Percentiles rank a stretch among this genome's conserved stretches.
Evolutionary conservation across 2,329 filamentous ascomycete genomes (phyloP).

Genomic region (Colletotrichum sp.): DNA sequence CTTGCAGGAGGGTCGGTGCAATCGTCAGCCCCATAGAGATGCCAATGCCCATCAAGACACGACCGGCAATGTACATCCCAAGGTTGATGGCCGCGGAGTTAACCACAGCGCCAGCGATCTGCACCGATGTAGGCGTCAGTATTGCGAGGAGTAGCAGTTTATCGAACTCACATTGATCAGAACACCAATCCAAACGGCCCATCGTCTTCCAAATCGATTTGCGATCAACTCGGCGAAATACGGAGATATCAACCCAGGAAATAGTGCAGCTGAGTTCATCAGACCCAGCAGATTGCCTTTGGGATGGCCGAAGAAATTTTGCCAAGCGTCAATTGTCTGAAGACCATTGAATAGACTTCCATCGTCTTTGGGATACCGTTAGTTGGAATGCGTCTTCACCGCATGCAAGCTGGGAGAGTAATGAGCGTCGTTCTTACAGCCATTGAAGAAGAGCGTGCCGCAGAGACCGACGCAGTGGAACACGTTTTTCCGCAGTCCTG

Average conservation of each 20-base stretch:
- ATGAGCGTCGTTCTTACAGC: not conserved
- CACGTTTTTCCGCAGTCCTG: not conserved
- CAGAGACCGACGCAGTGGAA: not conserved
- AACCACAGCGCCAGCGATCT: not conserved
- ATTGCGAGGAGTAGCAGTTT: not conserved
- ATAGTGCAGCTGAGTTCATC: not conserved
- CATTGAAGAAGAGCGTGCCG: not conserved
- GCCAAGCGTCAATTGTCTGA: not conserved
- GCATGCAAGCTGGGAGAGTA: not conserved
- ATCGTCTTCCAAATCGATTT: not conserved
- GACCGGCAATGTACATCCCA: not conserved
- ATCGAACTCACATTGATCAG: not conserved
- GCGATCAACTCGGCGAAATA: not conserved
- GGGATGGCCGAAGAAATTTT: not conserved
- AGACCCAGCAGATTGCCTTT: not conserved
- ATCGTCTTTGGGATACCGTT: not conserved
- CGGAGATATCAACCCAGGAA: not conserved
- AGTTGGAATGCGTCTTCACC: not conserved
- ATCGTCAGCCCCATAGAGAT: not conserved
- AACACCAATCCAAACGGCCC: not conserved
- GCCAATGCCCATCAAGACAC: not conserved
- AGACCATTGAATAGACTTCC: not conserved
- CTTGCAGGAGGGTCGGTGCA: not conserved
- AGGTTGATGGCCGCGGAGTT: not conserved
- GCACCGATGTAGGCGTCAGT: not conserved